These are phyloP conservation scores for Beauveria varroae DNA, from an alignment of 2,329 filamentous ascomycete species.

Conservation along the genomic window DNA sequence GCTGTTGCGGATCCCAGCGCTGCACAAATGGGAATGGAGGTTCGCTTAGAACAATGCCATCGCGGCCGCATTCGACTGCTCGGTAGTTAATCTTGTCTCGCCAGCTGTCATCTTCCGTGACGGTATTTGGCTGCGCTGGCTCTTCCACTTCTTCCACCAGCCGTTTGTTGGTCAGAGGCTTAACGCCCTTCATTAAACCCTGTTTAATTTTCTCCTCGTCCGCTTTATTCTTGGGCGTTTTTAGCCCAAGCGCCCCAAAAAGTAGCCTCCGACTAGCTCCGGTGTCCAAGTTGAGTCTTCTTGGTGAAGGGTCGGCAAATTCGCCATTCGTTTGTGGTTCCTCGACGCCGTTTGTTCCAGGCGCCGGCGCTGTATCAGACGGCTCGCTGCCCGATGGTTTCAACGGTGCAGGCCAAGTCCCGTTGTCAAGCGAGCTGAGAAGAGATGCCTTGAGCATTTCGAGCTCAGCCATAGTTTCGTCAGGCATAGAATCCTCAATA, in stretches of 20 bases:
- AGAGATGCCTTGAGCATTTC: conserved; percentile 6
- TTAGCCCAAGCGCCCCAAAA: conserved; percentile 65
- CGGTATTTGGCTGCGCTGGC: conserved; percentile 12
- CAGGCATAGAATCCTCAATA: conserved; percentile 12
- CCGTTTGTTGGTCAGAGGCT: conserved; percentile 30
- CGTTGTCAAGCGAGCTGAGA: conserved; percentile 6
- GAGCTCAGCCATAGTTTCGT: conserved; percentile 1
- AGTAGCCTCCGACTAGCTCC: conserved; percentile 59
- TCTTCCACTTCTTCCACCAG: conserved; percentile 17
- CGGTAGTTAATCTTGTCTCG: conserved; percentile 63
- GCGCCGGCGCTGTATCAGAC: conserved; percentile 1
- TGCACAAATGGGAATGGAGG: conserved; percentile 89
- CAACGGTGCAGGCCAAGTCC: conserved; percentile 11
- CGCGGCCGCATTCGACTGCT: conserved; percentile 78
- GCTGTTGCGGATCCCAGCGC: conserved; percentile 75
- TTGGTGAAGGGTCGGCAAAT: neutral
- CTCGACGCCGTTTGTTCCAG: neutral
- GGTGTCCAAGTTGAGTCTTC: conserved; percentile 30
- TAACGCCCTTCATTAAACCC: conserved; percentile 49
- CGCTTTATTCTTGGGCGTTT: conserved; percentile 58
- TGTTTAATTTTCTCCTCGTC: conserved; percentile 58
- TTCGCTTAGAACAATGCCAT: conserved; percentile 58
- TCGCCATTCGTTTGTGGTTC: conserved; percentile 7
- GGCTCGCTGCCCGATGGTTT: neutral
- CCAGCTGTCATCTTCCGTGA: conserved; percentile 56